Percentiles rank a stretch among this genome's conserved stretches.
Conservation (phyloP, 768 basidiomycete genomes). For the Naganishia onofrii region DNA sequence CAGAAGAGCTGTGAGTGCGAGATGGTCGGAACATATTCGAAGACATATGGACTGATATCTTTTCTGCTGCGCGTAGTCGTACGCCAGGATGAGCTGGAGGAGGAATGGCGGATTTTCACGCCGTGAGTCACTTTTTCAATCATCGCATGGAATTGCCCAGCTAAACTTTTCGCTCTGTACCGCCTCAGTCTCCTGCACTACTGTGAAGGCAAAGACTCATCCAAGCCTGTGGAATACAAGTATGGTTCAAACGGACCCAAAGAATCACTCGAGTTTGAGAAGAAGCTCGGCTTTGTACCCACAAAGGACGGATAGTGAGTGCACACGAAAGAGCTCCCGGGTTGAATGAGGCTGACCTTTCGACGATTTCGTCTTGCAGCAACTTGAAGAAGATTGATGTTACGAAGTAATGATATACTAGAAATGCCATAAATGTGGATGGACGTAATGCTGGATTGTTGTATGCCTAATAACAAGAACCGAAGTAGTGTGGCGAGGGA, state of each 20-base stretch:
- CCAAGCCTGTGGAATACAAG: constrained; percentile 30
- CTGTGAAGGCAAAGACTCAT: constrained; percentile 29
- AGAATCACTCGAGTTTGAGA: constrained; percentile 32
- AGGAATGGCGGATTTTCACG: constrained; percentile 36
- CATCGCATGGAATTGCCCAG: too few relatives aligned
- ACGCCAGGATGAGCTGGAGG: constrained; percentile 33
- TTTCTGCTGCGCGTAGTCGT: constrained; percentile 19
- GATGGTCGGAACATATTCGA: too few relatives aligned
- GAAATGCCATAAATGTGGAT: background rate
- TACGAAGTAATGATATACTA: background rate
- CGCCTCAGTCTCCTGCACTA: constrained; percentile 28
- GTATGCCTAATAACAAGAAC: background rate
- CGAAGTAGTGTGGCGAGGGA: background rate
- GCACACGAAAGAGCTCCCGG: too few relatives aligned
- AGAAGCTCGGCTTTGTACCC: constrained; percentile 27
- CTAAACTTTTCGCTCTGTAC: background rate
- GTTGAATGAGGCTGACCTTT: background rate
- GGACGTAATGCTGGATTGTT: background rate
- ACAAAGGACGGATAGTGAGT: constrained; percentile 28
- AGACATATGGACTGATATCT: background rate
- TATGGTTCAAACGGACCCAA: constrained; percentile 34
- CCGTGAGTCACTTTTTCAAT: constrained; percentile 27
- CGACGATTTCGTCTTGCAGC: background rate
- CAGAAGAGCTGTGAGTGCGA: constrained; percentile 26
- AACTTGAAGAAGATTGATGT: constrained; percentile 21